Evolutionary conservation across 768 basidiomycete species (phyloP), one percentile per base, ranked within the genome.

Genomic region (Boletus subcaerulescens): DNA sequence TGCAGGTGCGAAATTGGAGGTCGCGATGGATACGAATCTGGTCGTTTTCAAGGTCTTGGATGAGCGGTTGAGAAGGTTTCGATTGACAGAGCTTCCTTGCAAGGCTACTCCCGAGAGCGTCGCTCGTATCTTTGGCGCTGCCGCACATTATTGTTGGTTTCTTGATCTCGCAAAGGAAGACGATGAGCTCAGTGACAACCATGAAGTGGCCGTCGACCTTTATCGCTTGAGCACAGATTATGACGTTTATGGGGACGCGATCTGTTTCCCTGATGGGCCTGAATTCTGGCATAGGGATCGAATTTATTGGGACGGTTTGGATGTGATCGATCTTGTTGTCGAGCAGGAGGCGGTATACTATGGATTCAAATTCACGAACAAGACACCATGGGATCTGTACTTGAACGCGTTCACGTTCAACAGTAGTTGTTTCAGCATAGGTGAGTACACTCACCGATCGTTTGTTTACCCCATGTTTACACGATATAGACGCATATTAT

Each of bases 391-490:
- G 22, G 58, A 66, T 5, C 55, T 79, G 6, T 79, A 77, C 43
- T 64, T 75, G 20, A 74, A 75, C 35, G 63, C 73, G 5, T 77
- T 77, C 59, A 71, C 74, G 51, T 79, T 78, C 42, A 76, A 78
- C 43, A 71, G 72, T 9, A 67, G 64, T n/a, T 69, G 71, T 49
- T 57, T 75, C 32, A 64, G 65, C 5, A 76, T 78, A 48, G 63
- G 73, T 72, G 67, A 40, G 48, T 22, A n/a, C 2, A 35, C 15
- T 14, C 5, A 5, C 8, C 35, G 1, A 24, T 39, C 0, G 4
- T 24, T 31, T 9, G 5, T 56, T 29, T 29, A 39, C 8, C 33
- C 15, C 15, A 15, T 1, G 31, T 6, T 54, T 22, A 62, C 11
- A 18, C n/a, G 14, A 1, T 29, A 9, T 40, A 62, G 64, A 24